Evolutionary conservation across 2,329 filamentous ascomycete genomes (phyloP), one percentile per base, ranked within the genome.

Genomic region (Aureobasidium sp.): DNA sequence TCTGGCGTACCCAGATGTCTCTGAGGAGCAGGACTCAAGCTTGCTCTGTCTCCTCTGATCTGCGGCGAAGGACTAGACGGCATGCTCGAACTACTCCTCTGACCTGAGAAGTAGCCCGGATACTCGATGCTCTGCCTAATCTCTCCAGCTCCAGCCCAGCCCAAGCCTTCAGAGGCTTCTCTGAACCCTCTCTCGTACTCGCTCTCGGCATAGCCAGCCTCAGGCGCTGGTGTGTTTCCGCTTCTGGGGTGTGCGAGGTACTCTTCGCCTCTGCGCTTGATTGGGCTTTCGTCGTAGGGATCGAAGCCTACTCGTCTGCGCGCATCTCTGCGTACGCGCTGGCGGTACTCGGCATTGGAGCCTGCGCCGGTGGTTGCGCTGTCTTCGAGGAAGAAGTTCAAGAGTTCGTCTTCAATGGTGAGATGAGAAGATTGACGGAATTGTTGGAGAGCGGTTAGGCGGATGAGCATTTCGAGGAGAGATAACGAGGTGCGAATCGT

Each of bases 361-460:
- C 85, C 86, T 1, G 85, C 84, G 32, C 86, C 87, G 0, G 86
- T 87, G 2, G 84, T 85, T 36, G 84, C 83, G 12, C 82, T 84
- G 68, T 89, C 86, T 65, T 84, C 82, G 9, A 97, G 79, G 76
- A 96, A 97, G 77, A 96, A 95, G 59, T 88, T 91, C 44, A 96
- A 79, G 2, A 96, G 84, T 68, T 96, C 90, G 71, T 97, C 92
- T 1, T 89, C 89, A 65, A 96, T 94, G 7, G 90, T 84, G n/a
- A 96, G 82, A 69, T 96, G 92, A 0, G 90, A 92, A 44, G 85
- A 83, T 78, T 97, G 92, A 71, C 96, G 89, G 73, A 94, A 96
- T 77, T 96, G 91, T 71, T 96, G 92, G 15, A 96, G 83, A 26
- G 91, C 90, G 5, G 89, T 87, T 51, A 97, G 82, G 46, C 93